Evolutionary conservation across 176 grass and related monocot species (phyloP).

Genomic region (Aegilops tauschii): DNA sequence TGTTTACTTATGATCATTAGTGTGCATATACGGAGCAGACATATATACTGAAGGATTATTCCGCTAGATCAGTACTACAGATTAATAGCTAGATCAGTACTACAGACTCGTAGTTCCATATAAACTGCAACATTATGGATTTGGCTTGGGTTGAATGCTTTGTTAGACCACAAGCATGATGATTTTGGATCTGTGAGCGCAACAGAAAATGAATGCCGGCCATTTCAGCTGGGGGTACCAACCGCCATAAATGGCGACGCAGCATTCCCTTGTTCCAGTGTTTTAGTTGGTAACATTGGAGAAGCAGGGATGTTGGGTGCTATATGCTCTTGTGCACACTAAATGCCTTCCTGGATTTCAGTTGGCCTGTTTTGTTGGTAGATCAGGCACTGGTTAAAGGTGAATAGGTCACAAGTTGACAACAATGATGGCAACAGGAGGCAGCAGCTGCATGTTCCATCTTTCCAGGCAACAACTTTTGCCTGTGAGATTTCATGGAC

Average conservation of each 20-base stretch:
- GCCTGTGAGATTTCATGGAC: not conserved
- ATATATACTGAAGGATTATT: not conserved
- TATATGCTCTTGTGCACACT: not conserved
- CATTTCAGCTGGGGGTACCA: slow-evolving; percentile 1
- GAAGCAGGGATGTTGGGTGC: slow-evolving; percentile 22
- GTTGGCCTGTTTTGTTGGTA: not conserved
- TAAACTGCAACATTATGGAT: not conserved
- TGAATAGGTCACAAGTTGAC: slow-evolving; percentile 22
- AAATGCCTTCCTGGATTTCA: not conserved
- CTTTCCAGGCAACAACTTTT: slow-evolving; percentile 1
- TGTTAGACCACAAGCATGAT: not conserved
- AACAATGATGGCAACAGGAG: not conserved
- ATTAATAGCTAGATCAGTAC: not conserved
- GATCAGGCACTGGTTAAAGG: not conserved
- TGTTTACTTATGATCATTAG: not conserved
- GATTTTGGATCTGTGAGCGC: not conserved
- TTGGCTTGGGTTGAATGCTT: slow-evolving; percentile 3
- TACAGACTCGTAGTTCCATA: not conserved
- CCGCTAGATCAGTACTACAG: not conserved
- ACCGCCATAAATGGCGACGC: slow-evolving; percentile 21
- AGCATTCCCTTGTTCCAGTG: slow-evolving; percentile 12
- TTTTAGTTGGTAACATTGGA: not conserved
- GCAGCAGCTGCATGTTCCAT: slow-evolving; percentile 1
- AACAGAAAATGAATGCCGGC: slow-evolving; percentile 30
- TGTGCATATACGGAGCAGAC: slow-evolving; percentile 28